phyloP scores from a whole-genome alignment of 768 basidiomycete genomes.

The Saitozyma sp. region DNA sequence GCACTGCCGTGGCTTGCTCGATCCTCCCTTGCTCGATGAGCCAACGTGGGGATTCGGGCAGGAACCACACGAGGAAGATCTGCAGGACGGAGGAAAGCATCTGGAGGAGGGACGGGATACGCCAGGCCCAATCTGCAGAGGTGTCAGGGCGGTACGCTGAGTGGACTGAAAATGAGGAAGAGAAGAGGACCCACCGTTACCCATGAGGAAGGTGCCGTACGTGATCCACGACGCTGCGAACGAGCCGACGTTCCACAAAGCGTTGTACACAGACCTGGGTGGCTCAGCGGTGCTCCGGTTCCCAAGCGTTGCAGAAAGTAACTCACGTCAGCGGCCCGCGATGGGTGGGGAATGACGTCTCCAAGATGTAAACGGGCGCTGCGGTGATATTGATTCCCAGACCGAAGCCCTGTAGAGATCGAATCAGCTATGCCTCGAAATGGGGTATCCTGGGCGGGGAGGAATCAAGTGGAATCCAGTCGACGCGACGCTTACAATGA shows the following conservation, averaged over 20 bases:
- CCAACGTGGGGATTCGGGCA: conserved; percentile 30
- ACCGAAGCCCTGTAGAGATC: conserved; percentile 52
- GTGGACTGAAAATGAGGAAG: not conserved
- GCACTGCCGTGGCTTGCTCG: conserved; percentile 11
- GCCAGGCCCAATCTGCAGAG: conserved; percentile 60
- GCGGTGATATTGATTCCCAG: conserved; percentile 66
- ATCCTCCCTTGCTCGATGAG: conserved; percentile 11
- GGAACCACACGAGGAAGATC: conserved; percentile 11
- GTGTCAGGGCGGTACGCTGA: conserved; percentile 57
- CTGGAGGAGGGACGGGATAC: conserved; percentile 21
- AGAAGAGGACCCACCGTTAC: not conserved
- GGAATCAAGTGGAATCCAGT: too few relatives aligned
- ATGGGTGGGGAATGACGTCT: conserved; percentile 78
- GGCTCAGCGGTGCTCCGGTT: conserved; percentile 59
- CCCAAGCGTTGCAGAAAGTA: too few relatives aligned
- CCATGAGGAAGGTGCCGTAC: conserved; percentile 64
- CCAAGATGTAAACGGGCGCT: conserved; percentile 78
- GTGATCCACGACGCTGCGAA: conserved; percentile 58
- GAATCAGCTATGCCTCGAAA: conserved; percentile 56
- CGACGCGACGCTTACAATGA: conserved; percentile 51
- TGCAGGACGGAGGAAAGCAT: conserved; percentile 33
- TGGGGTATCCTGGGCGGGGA: too few relatives aligned
- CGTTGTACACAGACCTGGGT: conserved; percentile 59
- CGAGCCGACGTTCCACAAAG: conserved; percentile 72
- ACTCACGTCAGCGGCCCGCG: conserved; percentile 63